Percentiles rank a stretch among this genome's conserved stretches.
Evolutionary conservation across 2,329 filamentous ascomycete species (phyloP).

Genomic region (Geoglossum cookeanum): DNA sequence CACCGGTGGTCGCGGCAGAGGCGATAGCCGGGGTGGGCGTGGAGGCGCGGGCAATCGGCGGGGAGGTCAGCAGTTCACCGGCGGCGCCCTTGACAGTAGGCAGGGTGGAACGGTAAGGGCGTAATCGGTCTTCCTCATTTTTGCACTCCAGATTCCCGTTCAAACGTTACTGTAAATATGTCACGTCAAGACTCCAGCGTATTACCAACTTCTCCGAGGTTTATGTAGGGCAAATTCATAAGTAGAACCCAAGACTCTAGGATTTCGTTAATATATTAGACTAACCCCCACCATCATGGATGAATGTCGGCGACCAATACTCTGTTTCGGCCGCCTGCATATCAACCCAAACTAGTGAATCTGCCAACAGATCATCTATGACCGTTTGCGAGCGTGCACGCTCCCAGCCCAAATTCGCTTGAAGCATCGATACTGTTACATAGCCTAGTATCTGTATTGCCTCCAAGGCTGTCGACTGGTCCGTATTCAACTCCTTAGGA

Average conservation of each 20-base stretch:
- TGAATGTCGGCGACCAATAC: constrained; percentile 78
- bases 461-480: constrained; percentile 84
- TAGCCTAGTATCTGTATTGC: constrained; percentile 79
- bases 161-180: not conserved
- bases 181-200: not conserved
- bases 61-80: constrained; percentile 62
- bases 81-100: constrained; percentile 48
- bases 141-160: not conserved
- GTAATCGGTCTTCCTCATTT: not conserved
- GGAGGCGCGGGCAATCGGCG: constrained; percentile 43
- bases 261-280: not conserved
- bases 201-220: not conserved
- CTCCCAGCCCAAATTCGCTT: constrained; percentile 73
- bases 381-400: constrained; percentile 70
- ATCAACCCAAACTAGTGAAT: constrained; percentile 90
- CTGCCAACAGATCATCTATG: constrained; percentile 71
- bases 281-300: constrained; percentile 18
- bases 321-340: constrained; percentile 70
- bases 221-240: not conserved
- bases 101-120: constrained; percentile 3
- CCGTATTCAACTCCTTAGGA: constrained; percentile 84
- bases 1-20: constrained; percentile 40
- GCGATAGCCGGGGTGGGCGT: constrained; percentile 37
- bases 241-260: not conserved
- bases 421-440: constrained; percentile 75